Base-by-base conservation (phyloP, 1,139 yeast species). In the Nakaseomyces kungkrabaensis region DNA sequence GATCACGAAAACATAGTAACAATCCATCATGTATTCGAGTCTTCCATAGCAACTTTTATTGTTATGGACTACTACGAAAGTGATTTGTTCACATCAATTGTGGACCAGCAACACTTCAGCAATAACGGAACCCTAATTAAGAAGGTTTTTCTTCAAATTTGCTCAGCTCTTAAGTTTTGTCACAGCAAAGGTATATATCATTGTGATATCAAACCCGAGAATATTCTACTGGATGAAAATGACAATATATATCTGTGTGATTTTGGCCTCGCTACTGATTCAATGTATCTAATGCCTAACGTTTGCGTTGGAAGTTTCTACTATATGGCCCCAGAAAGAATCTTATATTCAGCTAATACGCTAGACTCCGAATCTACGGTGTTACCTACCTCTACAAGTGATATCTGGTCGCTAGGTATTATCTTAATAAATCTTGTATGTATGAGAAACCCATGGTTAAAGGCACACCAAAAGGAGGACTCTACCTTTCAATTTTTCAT, bases 121-220 rank as follows among this genome's bases (percentile, higher is more conserved):
- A 50, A 55, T 13, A 55, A 63, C 45, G 62, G 64, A 5, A 43
- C 54, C 25, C 66, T 82, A 56, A 80, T 85, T 71, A 85, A 84
- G 61, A 76, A 77, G 50, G 86, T 85, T 42, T 86, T 88, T 65
- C 66, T 82, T 31, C 96, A 89, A 66, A 70, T 89, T 47, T 70
- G 87, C 22, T 87, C 84, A 53, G 95, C 82, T 1, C 73, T 89
- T 34, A 73, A 75, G 43, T 82, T 79, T 66, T 85, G 95, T 61
- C 87, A 84, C 58, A 70, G 75, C 10, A 70, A 73, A 42, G 78
- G 80, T 37, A 78, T 89, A 11, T 89, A 77, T 61, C 97, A 89
- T 64, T 89, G 97, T 67, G 97, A 89, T 66, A 75, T 89, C 58
- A 88, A 89, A 67, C 97, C 97, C 1, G 97, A 89, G 67, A 89